These are phyloP conservation scores for Sextonia rubra DNA, from an alignment of 164 flowering plant species.

Conservation along the genomic window DNA sequence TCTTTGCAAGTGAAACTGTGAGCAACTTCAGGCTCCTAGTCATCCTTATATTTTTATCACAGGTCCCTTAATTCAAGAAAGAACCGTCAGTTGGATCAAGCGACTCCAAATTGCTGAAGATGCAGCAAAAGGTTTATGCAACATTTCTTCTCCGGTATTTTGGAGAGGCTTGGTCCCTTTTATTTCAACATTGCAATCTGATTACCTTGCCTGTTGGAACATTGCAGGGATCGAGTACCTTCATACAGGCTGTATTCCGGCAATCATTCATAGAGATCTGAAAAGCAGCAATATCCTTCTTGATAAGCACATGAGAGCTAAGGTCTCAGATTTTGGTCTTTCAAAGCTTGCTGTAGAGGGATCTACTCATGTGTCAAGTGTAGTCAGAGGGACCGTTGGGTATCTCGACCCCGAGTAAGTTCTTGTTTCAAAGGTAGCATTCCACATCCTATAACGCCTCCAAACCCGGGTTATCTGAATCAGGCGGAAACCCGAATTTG, in stretches of 20 bases:
- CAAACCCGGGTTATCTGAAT: too few species aligned
- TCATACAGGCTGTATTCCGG: constrained; percentile 91
- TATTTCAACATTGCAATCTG: neutral
- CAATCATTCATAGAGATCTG: constrained; percentile 88
- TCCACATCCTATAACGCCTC: too few species aligned
- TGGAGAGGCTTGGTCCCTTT: neutral
- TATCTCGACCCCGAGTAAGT: constrained; percentile 98
- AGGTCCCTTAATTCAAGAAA: constrained; percentile 60
- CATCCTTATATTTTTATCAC: constrained; percentile 8
- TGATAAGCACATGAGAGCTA: constrained; percentile 92
- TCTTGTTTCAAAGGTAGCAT: neutral
- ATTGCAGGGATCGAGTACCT: constrained; percentile 90
- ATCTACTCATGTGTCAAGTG: constrained; percentile 84
- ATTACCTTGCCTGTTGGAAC: constrained; percentile 4
- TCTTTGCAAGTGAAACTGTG: neutral
- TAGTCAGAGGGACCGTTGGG: constrained; percentile 98
- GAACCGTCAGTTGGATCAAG: constrained; percentile 71
- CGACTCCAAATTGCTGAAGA: constrained; percentile 99
- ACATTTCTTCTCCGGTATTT: neutral
- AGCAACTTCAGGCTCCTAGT: constrained; percentile 7
- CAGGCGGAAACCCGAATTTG: too few species aligned
- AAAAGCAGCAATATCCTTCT: constrained; percentile 97
- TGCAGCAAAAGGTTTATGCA: constrained; percentile 77
- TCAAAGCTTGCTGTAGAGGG: constrained; percentile 97
- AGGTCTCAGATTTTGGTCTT: constrained; percentile 98